phyloP scores from a whole-genome alignment of 2,329 filamentous ascomycete genomes.

The Cladosporium sp. region DNA sequence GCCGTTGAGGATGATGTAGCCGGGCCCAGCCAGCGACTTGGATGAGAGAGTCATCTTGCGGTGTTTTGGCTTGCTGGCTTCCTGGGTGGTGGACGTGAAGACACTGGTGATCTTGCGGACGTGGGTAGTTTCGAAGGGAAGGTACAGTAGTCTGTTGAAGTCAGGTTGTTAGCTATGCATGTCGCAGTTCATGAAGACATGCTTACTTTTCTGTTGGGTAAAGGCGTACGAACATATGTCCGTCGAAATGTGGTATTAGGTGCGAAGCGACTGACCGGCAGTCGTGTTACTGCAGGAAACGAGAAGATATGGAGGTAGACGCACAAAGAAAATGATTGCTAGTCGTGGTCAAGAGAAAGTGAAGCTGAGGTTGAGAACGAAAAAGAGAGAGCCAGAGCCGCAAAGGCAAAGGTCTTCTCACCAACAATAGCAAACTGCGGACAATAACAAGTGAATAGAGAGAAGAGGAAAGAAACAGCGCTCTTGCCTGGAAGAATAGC shows the following conservation, averaged over 20 bases:
- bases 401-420: constrained; percentile 26
- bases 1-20: constrained; percentile 50
- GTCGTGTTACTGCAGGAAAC: constrained; percentile 10
- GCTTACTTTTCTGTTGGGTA: constrained; percentile 32
- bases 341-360: constrained; percentile 9
- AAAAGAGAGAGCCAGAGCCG: constrained; percentile 22
- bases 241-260: constrained; percentile 11
- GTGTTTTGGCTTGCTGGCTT: constrained; percentile 17
- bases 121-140: constrained; percentile 22
- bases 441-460: constrained; percentile 27
- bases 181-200: background rate
- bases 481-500: background rate
- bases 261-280: constrained; percentile 23
- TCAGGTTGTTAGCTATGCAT: background rate
- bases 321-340: background rate
- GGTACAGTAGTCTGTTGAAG: constrained; percentile 26
- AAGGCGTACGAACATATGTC: constrained; percentile 33
- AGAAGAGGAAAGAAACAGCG: constrained; percentile 6
- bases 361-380: constrained; percentile 15
- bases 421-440: constrained; percentile 36
- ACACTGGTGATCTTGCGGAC: constrained; percentile 17
- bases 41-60: constrained; percentile 40
- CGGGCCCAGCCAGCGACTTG: constrained; percentile 48
- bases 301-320: background rate
- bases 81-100: background rate